These are phyloP conservation scores for Ilyonectria mors-panacis DNA, from an alignment of 2,329 filamentous ascomycete species.

Conservation along the genomic window DNA sequence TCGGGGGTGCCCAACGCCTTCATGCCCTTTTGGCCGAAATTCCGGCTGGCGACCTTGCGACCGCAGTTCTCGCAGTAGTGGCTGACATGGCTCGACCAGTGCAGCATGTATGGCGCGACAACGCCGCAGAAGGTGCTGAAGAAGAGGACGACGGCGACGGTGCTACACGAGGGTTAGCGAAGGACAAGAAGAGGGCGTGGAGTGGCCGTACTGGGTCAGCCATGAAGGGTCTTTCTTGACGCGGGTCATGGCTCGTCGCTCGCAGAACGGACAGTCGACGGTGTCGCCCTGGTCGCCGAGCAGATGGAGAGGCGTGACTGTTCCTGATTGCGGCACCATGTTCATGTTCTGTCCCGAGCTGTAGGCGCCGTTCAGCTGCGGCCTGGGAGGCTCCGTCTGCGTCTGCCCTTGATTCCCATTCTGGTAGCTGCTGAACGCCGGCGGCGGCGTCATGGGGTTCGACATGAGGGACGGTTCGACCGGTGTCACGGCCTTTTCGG, in stretches of 20 bases:
- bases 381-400: neutral
- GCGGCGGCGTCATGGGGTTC: neutral
- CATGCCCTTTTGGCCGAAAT: slow-evolving; percentile 34
- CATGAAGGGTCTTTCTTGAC: slow-evolving; percentile 41
- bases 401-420: neutral
- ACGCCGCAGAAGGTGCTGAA: slow-evolving; percentile 44
- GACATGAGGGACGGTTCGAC: neutral
- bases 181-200: neutral
- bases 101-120: slow-evolving; percentile 40
- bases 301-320: slow-evolving; percentile 47
- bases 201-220: slow-evolving; percentile 44
- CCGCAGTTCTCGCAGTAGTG: slow-evolving; percentile 46
- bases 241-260: slow-evolving; percentile 37
- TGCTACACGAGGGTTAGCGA: slow-evolving; percentile 2
- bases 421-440: neutral
- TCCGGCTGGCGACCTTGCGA: slow-evolving; percentile 43
- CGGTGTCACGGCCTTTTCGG: neutral
- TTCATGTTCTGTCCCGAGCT: slow-evolving; percentile 19
- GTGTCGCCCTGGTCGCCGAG: slow-evolving; percentile 44
- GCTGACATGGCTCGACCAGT: slow-evolving; percentile 43
- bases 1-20: slow-evolving; percentile 45
- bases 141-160: slow-evolving; percentile 38
- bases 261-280: slow-evolving; percentile 48
- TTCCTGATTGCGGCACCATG: slow-evolving; percentile 14
- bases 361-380: neutral